phyloP scores from a whole-genome alignment of 129 eudicot genomes.

The Artemisia tridentata region DNA sequence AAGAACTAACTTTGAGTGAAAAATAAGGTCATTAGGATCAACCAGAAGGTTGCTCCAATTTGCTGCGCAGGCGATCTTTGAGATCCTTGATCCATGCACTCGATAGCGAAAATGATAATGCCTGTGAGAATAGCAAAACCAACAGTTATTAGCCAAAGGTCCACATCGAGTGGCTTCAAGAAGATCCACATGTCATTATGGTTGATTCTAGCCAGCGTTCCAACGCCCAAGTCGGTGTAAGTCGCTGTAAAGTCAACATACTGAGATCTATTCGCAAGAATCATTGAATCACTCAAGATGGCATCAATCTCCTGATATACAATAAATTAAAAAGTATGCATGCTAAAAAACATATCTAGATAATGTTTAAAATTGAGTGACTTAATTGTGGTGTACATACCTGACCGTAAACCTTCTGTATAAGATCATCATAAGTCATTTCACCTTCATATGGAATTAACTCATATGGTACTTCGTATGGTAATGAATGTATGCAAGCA shows the following conservation, averaged over 20 bases:
- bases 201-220: conserved; percentile 25
- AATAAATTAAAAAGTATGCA: too few species aligned
- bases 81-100: conserved; percentile 13
- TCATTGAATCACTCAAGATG: conserved; percentile 40
- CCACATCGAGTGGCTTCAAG: conserved; percentile 33
- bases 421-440: conserved; percentile 40
- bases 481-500: conserved; percentile 27
- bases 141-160: conserved; percentile 35
- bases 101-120: background rate
- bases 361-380: too few species aligned
- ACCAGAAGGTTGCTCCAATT: conserved; percentile 42
- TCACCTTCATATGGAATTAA: too few species aligned
- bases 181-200: conserved; percentile 26
- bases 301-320: conserved; percentile 34
- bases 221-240: conserved; percentile 40
- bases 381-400: too few species aligned
- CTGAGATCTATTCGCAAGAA: conserved; percentile 32
- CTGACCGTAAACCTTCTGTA: conserved; percentile 37
- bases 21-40: conserved; percentile 39
- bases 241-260: conserved; percentile 45
- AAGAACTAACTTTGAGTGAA: conserved; percentile 51
- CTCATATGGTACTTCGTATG: conserved; percentile 31
- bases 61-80: conserved; percentile 14
- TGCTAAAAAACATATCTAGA: too few species aligned
- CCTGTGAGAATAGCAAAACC: conserved; percentile 23